A percentile compares a stretch with the other conserved stretches of the same genome.
These are phyloP conservation scores for Aschersonia sp. DNA, from an alignment of 2,329 filamentous ascomycete genomes.

Conservation along the genomic window DNA sequence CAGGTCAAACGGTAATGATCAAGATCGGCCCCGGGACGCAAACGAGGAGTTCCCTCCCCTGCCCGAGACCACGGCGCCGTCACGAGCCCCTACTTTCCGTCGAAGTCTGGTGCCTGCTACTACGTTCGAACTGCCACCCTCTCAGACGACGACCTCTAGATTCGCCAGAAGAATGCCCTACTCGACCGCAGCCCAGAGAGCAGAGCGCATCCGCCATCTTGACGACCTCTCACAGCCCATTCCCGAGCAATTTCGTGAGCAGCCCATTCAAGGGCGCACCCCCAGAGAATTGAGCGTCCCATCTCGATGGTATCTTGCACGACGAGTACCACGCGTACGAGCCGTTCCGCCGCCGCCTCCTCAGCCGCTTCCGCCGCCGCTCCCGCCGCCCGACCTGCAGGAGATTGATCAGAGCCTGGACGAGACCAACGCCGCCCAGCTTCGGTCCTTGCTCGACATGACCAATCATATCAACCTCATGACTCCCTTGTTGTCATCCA, in stretches of 20 bases:
- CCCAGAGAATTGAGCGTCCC: conserved; percentile 5
- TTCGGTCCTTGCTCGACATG: conserved; percentile 27
- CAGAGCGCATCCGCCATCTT: conserved; percentile 20
- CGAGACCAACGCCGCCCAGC: conserved; percentile 27
- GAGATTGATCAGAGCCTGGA: conserved; percentile 24
- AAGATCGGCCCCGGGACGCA: conserved; percentile 14
- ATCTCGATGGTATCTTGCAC: conserved; percentile 12
- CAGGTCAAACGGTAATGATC: conserved; percentile 14
- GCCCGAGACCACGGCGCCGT: conserved; percentile 5
- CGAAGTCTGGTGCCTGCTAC: not conserved
- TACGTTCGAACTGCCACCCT: not conserved
- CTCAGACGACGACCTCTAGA: not conserved
- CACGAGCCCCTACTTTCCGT: conserved; percentile 2
- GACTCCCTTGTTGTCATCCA: conserved; percentile 15
- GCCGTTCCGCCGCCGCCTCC: conserved; percentile 9
- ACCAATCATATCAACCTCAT: conserved; percentile 16
- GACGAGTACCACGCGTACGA: conserved; percentile 13
- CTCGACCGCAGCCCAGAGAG: conserved; percentile 16
- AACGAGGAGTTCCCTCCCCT: conserved; percentile 18
- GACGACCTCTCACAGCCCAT: conserved; percentile 16
- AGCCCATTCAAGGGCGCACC: not conserved
- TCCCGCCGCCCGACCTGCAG: conserved; percentile 14
- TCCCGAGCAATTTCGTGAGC: conserved; percentile 6
- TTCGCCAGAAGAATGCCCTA: conserved; percentile 3
- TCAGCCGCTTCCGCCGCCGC: conserved; percentile 2